A percentile compares a stretch with the other conserved stretches of the same genome.
Evolutionary conservation across 2,329 filamentous ascomycete species (phyloP).

Genomic region (Teratosphaeria viscida): DNA sequence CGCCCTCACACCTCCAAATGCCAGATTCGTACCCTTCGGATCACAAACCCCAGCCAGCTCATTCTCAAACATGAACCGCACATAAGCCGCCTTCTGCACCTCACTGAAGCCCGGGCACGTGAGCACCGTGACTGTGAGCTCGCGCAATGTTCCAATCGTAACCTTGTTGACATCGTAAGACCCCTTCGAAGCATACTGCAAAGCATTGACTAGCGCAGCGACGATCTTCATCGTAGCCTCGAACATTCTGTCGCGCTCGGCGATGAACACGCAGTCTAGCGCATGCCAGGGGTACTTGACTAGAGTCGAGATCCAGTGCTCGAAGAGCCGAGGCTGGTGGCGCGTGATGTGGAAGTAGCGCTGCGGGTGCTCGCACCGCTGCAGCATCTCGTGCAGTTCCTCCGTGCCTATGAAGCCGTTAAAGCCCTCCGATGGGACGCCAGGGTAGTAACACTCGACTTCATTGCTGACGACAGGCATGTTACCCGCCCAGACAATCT

Average conservation of each 20-base stretch:
- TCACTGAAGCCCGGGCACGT: slow-evolving; percentile 24
- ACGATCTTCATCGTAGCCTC: slow-evolving; percentile 19
- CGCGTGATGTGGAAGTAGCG: slow-evolving; percentile 40
- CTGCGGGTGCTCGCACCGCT: slow-evolving; percentile 39
- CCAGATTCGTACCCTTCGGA: slow-evolving; percentile 12
- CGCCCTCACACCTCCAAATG: slow-evolving; percentile 14
- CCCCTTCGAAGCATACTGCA: slow-evolving; percentile 9
- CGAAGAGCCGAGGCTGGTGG: slow-evolving; percentile 41
- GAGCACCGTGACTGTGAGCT: slow-evolving; percentile 22
- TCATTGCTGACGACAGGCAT: slow-evolving; percentile 24
- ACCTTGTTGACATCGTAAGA: slow-evolving; percentile 8
- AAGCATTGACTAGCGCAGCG: slow-evolving; percentile 12
- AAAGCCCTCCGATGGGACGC: slow-evolving; percentile 40
- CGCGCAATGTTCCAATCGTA: slow-evolving; percentile 20
- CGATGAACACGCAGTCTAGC: slow-evolving; percentile 34
- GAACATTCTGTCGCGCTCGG: slow-evolving; percentile 38
- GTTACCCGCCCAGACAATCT: slow-evolving; percentile 35
- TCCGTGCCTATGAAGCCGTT: slow-evolving; percentile 41
- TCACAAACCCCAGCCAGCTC: slow-evolving; percentile 14
- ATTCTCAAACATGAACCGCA: slow-evolving; percentile 6
- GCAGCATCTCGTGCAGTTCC: slow-evolving; percentile 37
- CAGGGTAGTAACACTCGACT: slow-evolving; percentile 34
- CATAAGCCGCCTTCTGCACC: slow-evolving; percentile 20
- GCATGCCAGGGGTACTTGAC: slow-evolving; percentile 46
- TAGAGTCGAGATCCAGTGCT: slow-evolving; percentile 41